Evolutionary conservation across 2,329 filamentous ascomycete genomes (phyloP), one percentile per base, ranked within the genome.

Genomic region (Parascedosporium putredinis): DNA sequence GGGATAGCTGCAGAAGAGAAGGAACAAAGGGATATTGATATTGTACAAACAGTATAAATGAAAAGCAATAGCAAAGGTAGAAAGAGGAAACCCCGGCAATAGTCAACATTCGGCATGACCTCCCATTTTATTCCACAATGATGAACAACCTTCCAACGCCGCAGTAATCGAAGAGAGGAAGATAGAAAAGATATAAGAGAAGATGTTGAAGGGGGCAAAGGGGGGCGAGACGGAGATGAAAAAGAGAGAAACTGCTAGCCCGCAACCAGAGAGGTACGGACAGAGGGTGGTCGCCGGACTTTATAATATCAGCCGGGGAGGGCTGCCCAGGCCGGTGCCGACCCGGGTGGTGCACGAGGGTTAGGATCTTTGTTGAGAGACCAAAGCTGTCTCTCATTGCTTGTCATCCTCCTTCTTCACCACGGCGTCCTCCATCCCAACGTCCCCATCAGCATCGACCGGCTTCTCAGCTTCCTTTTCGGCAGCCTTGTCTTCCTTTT

Each of bases 401-500:
- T 49, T 49, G 23, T 49, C 48, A 16, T 47, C 27, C 40, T 50
- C 48, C 20, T 50, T 40, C 23, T 50, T 50, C 16, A 50, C 42
- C 12, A 45, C 29, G n/a, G 48, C 23, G 18, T 45, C 52, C 3
- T 47, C 24, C 24, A 53, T 51, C 2, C 52, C 16, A 29, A 52
- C 25, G n/a, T 45, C 49, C 20, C 50, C 46, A 47, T 48, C 38
- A 20, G 50, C 51, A 29, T 50, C 50, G 23, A 53, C 23, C 23
- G 38, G 48, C 8, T 46, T 50, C n/a, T 42, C 48, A 14, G 31
- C 38, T 16, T 27, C 38, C n/a, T 43, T 40, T 12, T 36, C 47
- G 6, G 27, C 36, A 10, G 36, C 44, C 31, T 40, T 16, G 12
- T 47, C n/a, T 25, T 51, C 53, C 50, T 62, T 57, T 5, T 49